phyloP scores from a whole-genome alignment of 2,329 filamentous ascomycete genomes.

The Pseudogymnoascus sp. region DNA sequence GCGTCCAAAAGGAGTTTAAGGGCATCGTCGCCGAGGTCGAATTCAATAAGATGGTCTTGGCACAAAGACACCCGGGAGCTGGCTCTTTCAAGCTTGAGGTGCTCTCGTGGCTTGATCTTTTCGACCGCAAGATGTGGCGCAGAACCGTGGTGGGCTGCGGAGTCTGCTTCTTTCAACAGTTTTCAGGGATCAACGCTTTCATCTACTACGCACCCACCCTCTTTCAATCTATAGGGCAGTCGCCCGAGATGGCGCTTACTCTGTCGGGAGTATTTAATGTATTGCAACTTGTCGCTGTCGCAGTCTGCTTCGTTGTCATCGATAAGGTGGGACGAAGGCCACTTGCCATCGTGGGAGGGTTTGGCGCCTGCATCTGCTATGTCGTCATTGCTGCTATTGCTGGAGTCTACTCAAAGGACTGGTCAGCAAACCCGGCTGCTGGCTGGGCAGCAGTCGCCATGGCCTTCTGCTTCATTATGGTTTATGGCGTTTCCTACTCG shows the following conservation, averaged over 20 bases:
- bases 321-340: slow-evolving; percentile 36
- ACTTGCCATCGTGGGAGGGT: slow-evolving; percentile 35
- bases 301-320: slow-evolving; percentile 38
- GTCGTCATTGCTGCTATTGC: slow-evolving; percentile 45
- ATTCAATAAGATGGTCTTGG: slow-evolving; percentile 38
- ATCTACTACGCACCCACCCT: slow-evolving; percentile 47
- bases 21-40: slow-evolving; percentile 43
- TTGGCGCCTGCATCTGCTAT: slow-evolving; percentile 36
- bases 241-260: slow-evolving; percentile 37
- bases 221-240: slow-evolving; percentile 36
- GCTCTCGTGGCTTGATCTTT: slow-evolving; percentile 39
- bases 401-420: slow-evolving; percentile 41
- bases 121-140: slow-evolving; percentile 39
- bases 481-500: slow-evolving; percentile 36
- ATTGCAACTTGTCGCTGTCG: slow-evolving; percentile 36
- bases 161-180: slow-evolving; percentile 36
- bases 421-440: slow-evolving; percentile 38
- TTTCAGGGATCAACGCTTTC: slow-evolving; percentile 44
- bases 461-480: slow-evolving; percentile 50
- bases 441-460: slow-evolving; percentile 46
- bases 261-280: slow-evolving; percentile 44
- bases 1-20: slow-evolving; percentile 40
- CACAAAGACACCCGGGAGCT: slow-evolving; percentile 30
- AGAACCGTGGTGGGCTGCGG: slow-evolving; percentile 37
- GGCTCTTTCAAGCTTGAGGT: slow-evolving; percentile 38